Base-by-base conservation (phyloP, 1,139 yeast species). In the Zygosaccharomyces sapae region DNA sequence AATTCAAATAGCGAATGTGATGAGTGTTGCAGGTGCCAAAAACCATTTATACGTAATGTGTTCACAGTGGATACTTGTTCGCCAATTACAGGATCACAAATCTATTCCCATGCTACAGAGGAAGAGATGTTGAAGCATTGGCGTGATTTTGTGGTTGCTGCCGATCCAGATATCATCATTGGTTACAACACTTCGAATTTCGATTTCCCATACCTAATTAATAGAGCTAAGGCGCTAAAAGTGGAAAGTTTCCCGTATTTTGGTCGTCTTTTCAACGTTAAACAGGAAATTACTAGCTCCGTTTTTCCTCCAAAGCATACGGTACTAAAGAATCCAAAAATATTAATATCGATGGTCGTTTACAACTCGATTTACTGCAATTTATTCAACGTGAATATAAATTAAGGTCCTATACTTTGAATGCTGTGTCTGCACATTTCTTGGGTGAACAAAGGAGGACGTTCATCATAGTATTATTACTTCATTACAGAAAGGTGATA, bases 401-500 rank as follows among this genome's bases (percentile, higher is more conserved):
- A 65, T 74, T 94, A 57, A 79, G 99, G 69, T 86, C 96, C 3
- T 94, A 94, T 67, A 90, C 98, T 0, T 74, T 94, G 67, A 94
- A 94, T 66, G 86, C 97, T 0, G 99, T 94, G 0, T 86, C 96
- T 4, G 95, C 98, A 0, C 90, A 89, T 60, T 94, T 94, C 63
- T 67, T 94, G 56, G 89, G 87, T 27, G 98, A 94, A 60, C 98
- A 94, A 61, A 94, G 62, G 99, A 94, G 69, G 99, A 94, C 65
- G 98, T 94, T 7, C 97, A 90, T 53, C 96, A 90, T 67, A 86
- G 97, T 2, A 92, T 92, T 57, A 94, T 94, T 67, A 87, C 98
- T 0, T 96, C 88, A 52, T 74, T 94, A 50, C 97, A 92, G 60
- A 87, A 90, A 59, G 98, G 98, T 38, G 87, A 80, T 33, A 76